These are phyloP conservation scores for Malus hybrid DNA, from an alignment of 331 rosid species.

Conservation along the genomic window DNA sequence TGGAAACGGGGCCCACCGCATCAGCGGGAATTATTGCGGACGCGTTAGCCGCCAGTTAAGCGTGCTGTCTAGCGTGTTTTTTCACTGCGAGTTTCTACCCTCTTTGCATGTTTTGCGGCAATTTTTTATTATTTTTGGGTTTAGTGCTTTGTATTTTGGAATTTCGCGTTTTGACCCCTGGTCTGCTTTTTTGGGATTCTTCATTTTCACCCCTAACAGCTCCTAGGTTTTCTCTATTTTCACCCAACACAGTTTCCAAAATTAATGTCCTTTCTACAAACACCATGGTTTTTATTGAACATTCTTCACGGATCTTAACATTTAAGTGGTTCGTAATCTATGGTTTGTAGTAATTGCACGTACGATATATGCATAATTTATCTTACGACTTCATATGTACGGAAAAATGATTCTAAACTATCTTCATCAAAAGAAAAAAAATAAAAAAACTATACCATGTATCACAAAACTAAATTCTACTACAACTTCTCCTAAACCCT, in stretches of 20 bases:
- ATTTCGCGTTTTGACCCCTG: not conserved
- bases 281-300: too few species aligned
- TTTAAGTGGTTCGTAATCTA: too few species aligned
- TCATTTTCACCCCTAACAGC: not conserved
- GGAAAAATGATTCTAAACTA: too few species aligned
- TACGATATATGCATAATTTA: too few species aligned
- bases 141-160: not conserved
- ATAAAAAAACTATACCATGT: too few species aligned
- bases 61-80: slow-evolving; percentile 21
- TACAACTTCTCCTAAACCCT: not conserved
- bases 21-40: slow-evolving; percentile 24
- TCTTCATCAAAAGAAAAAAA: too few species aligned
- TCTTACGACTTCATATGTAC: too few species aligned
- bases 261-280: not conserved
- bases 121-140: not conserved
- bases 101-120: not conserved
- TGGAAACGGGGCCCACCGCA: slow-evolving; percentile 14
- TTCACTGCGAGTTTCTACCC: not conserved
- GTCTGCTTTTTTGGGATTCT: not conserved
- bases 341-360: too few species aligned
- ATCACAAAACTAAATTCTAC: too few species aligned
- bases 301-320: too few species aligned
- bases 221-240: not conserved
- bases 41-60: slow-evolving; percentile 30
- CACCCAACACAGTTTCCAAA: not conserved